Base-by-base conservation (phyloP, 1,284 basidiomycete genomes). In the Trametes versicolor region DNA sequence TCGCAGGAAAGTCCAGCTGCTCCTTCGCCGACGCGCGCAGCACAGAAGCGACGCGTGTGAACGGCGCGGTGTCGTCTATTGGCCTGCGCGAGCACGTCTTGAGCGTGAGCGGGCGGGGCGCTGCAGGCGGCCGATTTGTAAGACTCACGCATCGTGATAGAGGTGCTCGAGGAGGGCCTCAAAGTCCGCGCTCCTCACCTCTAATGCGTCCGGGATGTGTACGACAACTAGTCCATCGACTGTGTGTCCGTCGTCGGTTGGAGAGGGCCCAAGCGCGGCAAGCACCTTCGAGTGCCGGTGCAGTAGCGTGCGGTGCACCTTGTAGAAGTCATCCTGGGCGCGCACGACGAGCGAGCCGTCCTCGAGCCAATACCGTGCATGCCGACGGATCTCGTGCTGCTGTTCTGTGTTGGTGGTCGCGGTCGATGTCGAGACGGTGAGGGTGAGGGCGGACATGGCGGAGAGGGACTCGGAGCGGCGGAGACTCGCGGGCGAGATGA, bases 141-240 rank as follows among this genome's bases (percentile, higher is more conserved):
- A 45, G 58, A 83, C 87, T 81, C 75, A 91, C 89, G 75, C 74
- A 70, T 89, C 85, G 70, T 89, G 86, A 72, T 91, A 91, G 34
- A 91, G 73, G 75, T 90, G 83, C 62, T 83, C 82, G 13, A 91
- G 74, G 48, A 92, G 73, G 1, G 78, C 79, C 55, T 83, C 82
- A 10, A 91, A 79, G 73, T 91, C 88, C 34, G 74, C 72, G 23
- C 77, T 76, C 21, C 70, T 71, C 45, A 86, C 78, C 4, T 70
- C 75, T 8, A 72, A 71, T 36, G 73, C 74, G 45, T 74, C 68
- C 64, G 79, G 73, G 74, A 83, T 76, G 58, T 80, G 68, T 64
- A 76, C 63, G 19, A 79, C 58, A 51, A 76, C 60, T 59, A 59
- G 49, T 0, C 69, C 69, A 21, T 70, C 69, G 4, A 65, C 54